These are phyloP conservation scores for Ensete ventricosum DNA, from an alignment of 176 grass and related monocot genomes.

Conservation along the genomic window DNA sequence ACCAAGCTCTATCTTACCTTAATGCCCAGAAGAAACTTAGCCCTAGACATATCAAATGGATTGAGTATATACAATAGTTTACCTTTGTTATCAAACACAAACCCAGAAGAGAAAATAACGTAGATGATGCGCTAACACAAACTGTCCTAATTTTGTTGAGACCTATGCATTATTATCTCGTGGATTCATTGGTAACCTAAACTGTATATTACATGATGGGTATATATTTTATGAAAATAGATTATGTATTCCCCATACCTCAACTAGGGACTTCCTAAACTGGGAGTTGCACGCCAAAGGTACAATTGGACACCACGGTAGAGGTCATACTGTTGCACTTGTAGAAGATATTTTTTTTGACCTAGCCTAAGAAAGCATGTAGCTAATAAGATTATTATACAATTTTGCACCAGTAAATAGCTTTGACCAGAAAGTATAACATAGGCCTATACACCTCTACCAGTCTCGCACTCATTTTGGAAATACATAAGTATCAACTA, in stretches of 20 bases:
- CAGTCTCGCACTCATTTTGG: neutral
- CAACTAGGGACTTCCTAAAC: neutral
- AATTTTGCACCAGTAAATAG: neutral
- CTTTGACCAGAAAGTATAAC: neutral
- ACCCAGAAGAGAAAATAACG: neutral
- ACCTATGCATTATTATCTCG: neutral
- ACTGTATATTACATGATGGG: neutral
- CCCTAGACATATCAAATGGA: neutral
- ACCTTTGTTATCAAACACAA: neutral
- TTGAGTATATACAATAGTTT: neutral
- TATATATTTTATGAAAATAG: neutral
- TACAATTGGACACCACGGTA: neutral
- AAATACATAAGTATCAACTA: neutral
- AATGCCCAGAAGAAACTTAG: neutral
- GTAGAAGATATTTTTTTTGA: neutral
- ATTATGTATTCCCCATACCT: neutral
- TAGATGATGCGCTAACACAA: neutral
- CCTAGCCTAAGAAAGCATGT: neutral
- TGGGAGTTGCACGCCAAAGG: neutral
- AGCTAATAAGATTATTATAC: neutral
- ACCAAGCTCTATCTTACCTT: neutral
- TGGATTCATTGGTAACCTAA: neutral
- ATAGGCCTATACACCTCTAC: neutral
- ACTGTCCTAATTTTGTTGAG: neutral
- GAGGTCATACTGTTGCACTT: neutral